Conservation (phyloP, 371 early-diverging fungal genomes). For the Zancudomyces culisetae region DNA sequence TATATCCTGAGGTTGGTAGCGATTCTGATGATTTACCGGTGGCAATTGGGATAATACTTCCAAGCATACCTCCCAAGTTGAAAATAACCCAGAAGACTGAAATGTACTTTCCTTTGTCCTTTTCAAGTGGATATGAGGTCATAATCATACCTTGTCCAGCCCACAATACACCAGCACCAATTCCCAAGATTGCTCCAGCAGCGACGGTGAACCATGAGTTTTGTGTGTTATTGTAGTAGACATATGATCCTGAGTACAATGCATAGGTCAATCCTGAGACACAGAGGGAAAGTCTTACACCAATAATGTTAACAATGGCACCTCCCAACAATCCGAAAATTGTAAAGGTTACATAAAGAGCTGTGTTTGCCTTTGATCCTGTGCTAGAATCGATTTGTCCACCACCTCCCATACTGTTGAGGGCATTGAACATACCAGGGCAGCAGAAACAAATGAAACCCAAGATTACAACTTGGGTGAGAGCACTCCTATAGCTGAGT, state of each 20-base stretch:
- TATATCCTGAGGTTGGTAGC: constrained; percentile 37
- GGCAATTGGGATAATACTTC: constrained; percentile 43
- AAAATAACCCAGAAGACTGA: constrained; percentile 67
- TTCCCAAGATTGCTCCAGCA: constrained; percentile 26
- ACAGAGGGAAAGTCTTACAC: constrained; percentile 24
- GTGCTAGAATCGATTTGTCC: constrained; percentile 44
- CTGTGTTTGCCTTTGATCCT: constrained; percentile 43
- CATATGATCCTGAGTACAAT: constrained; percentile 29
- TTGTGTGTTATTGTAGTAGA: constrained; percentile 20
- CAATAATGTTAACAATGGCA: constrained; percentile 26
- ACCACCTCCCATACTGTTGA: constrained; percentile 45
- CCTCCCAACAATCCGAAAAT: constrained; percentile 37
- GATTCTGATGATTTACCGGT: constrained; percentile 23
- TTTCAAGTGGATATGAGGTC: constrained; percentile 57
- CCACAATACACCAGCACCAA: constrained; percentile 37
- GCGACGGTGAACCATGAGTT: constrained; percentile 32
- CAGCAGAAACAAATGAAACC: constrained; percentile 58
- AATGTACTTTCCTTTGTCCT: constrained; percentile 53
- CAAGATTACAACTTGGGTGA: constrained; percentile 36
- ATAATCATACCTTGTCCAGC: constrained; percentile 64
- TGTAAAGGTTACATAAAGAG: constrained; percentile 44
- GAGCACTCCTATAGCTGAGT: not conserved
- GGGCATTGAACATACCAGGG: constrained; percentile 73
- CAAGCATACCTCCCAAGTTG: constrained; percentile 58
- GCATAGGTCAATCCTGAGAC: constrained; percentile 24